phyloP scores from a whole-genome alignment of 2,329 filamentous ascomycete genomes.

The Aspergillus oerlinghausenensis region DNA sequence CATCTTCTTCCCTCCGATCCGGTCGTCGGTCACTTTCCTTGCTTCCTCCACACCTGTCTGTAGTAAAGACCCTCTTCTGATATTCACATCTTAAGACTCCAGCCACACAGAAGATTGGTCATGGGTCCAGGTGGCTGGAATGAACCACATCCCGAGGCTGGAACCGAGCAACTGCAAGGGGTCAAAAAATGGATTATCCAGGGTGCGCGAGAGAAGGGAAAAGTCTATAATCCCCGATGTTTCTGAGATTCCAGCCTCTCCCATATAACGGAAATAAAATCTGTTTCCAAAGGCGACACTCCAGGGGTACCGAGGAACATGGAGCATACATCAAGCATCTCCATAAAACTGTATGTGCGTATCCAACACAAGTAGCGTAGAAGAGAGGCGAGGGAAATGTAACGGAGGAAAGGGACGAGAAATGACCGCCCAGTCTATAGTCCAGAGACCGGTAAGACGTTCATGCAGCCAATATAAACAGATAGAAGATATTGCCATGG shows the following conservation, averaged over 20 bases:
- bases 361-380: conserved; percentile 7
- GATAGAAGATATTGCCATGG: conserved; percentile 11
- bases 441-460: conserved; percentile 7
- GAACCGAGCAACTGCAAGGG: neutral
- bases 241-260: neutral
- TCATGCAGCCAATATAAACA: conserved; percentile 18
- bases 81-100: neutral
- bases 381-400: conserved; percentile 1
- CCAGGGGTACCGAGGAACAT: conserved; percentile 5
- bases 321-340: conserved; percentile 20
- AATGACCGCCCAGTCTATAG: conserved; percentile 6
- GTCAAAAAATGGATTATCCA: neutral
- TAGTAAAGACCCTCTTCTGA: neutral
- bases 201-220: neutral
- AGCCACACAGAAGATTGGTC: neutral
- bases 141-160: neutral
- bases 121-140: neutral
- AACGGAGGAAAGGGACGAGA: conserved; percentile 2
- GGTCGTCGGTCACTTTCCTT: neutral
- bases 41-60: neutral
- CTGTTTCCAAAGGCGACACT: neutral
- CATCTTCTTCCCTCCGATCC: neutral
- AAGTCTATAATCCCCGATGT: neutral
- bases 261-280: neutral
- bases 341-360: conserved; percentile 8